Base-by-base conservation (phyloP, 2,329 filamentous ascomycete genomes). In the Pestalotiopsis sp. region DNA sequence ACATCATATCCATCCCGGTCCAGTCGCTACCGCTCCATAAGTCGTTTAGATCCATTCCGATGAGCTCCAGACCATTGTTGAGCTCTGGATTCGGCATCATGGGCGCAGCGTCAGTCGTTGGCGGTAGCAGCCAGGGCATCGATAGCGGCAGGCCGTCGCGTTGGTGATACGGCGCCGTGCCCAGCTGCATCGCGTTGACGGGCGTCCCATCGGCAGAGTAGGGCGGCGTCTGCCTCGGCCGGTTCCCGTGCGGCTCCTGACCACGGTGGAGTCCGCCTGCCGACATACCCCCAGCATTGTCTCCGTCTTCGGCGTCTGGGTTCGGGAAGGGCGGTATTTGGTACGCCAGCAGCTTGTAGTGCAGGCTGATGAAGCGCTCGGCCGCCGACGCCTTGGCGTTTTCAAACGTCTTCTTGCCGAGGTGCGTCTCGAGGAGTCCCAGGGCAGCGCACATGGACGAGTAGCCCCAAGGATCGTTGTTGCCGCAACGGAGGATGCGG, bases 381-480 rank as follows among this genome's bases (percentile, higher is more conserved):
- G 87, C 87, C 3, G 87, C 87, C 4, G 85, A 84, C 3, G 87
- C 87, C 77, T 89, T 90, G 68, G 88, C 88, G 7, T 82, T 82
- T 71, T 89, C 86, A 17, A 84, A 75, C 7, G 87, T 84, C 79
- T 89, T 90, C 68, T 84, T 84, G 36, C 85, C 87, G 14, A 90
- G 79, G 70, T 90, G 88, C 0, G 87, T 86, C 76, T 90, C 87
- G 27, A 90, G 80, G 11, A 90, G 80, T 3, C 88, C 88, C 31
- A 86, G 81, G 1, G 88, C 87, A 3, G 87, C 86, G 72, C 87
- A 90, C 85, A 90, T 88, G 75, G 89, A 89, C 67, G 85, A 87
- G 76, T 90, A 89, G 20, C 87, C 87, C 88, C 88, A 90, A 0
- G 88, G 88, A 74, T 90, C 88, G 73, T 89, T 88, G 78, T 90